A percentile compares a stretch with the other conserved stretches of the same genome.
phyloP scores from a whole-genome alignment of 768 basidiomycete species.

The Collybia sp. region DNA sequence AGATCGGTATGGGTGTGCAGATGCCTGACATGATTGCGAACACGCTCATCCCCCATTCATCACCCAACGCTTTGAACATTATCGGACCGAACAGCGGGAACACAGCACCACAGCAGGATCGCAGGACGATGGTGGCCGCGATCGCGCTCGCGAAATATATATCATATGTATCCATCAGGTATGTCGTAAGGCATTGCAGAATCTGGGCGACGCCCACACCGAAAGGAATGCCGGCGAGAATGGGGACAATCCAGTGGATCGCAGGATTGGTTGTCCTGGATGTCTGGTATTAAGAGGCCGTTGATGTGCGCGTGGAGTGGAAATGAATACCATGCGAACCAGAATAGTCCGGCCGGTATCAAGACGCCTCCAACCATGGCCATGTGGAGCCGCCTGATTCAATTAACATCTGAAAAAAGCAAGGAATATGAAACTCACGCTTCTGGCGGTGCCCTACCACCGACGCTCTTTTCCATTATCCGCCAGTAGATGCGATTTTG shows the following conservation, averaged over 20 bases:
- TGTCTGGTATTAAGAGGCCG: not conserved
- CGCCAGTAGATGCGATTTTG: conserved; percentile 50
- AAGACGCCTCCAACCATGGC: conserved; percentile 49
- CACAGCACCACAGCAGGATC: conserved; percentile 56
- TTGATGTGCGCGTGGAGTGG: not conserved
- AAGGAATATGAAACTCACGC: conserved; percentile 31
- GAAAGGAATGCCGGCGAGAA: conserved; percentile 64
- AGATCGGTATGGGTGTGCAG: conserved; percentile 51
- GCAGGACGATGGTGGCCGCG: conserved; percentile 63
- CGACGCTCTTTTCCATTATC: conserved; percentile 41
- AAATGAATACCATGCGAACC: conserved; percentile 53
- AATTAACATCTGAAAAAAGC: not conserved
- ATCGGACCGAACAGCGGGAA: conserved; percentile 56
- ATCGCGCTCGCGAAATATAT: conserved; percentile 66
- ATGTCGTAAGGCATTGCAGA: conserved; percentile 59
- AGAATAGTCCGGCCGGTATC: conserved; percentile 56
- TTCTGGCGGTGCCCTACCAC: conserved; percentile 55
- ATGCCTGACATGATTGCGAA: conserved; percentile 46
- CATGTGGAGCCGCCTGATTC: conserved; percentile 49
- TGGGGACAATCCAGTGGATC: conserved; percentile 63
- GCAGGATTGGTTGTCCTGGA: conserved; percentile 44
- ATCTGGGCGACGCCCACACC: conserved; percentile 62
- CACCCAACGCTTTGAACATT: conserved; percentile 49
- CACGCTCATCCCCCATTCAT: conserved; percentile 49
- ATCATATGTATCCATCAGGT: conserved; percentile 69